Evolutionary conservation across 2,329 filamentous ascomycete genomes (phyloP), one percentile per base, ranked within the genome.

Genomic region (Penicillium sp.): DNA sequence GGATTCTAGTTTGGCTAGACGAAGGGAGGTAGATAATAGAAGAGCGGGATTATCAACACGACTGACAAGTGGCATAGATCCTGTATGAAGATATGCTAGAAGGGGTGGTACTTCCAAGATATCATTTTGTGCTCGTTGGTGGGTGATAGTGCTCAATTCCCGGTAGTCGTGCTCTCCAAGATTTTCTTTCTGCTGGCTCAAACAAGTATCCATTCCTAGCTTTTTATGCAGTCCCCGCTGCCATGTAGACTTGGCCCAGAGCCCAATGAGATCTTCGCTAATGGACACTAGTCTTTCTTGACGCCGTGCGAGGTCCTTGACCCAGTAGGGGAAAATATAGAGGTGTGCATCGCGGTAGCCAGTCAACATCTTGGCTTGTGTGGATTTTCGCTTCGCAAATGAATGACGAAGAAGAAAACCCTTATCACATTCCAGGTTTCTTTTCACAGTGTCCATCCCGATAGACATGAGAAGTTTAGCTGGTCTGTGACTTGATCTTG

Each of bases 261-360:
- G 25, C 12, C 51, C 42, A 17, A 54, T 40, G 23, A 54, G 33
- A 13, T 54, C 51, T n/a, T 54, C 51, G 8, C 35, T 48, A 2
- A 54, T 15, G 8, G 51, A 41, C 6, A 29, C 21, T 13, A 54
- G 13, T 48, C 25, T 48, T 41, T 48, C 13, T n/a, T 54, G 51
- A 17, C n/a, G 33, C 3, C 23, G 31, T 31, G 23, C 33, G 10
- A 54, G 43, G 33, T 54, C 23, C 33, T 41, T 54, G 1, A 48
- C 51, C 51, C 51, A 48, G 25, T 25, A 38, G 4, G 43, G 51
- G 13, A 54, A 54, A n/a, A 45, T 37, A 15, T 54, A 54, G 43
- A 54, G 51, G 15, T 54, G 51, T 19, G 51, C 25, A 38, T 54
- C 51, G 15, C 51, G 43, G 15, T 33, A 54, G 21, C 33, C 42